These are phyloP conservation scores for Physaria fendleri DNA, from an alignment of 345 rosid species.

Conservation along the genomic window DNA sequence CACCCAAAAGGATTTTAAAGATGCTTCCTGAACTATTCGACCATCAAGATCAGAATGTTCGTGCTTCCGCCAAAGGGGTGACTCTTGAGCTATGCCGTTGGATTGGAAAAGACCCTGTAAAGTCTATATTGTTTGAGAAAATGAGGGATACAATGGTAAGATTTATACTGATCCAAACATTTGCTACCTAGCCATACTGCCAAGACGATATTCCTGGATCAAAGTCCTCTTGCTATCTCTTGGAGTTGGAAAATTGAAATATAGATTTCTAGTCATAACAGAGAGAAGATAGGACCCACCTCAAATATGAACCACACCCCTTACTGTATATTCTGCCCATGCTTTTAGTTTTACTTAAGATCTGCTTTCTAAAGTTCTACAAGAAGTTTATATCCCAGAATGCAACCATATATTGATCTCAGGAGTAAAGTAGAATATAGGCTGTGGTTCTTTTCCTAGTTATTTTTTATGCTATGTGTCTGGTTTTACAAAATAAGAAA, in stretches of 20 bases:
- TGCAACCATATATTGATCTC: neutral
- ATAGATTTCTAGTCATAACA: slow-evolving; percentile 11
- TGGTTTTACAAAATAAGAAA: neutral
- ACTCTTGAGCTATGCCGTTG: slow-evolving; percentile 98
- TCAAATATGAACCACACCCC: neutral
- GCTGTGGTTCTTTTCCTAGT: neutral
- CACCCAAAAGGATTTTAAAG: slow-evolving; percentile 90
- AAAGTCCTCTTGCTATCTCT: neutral
- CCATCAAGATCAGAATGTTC: slow-evolving; percentile 98
- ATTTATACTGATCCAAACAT: slow-evolving; percentile 1
- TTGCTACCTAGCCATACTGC: slow-evolving; percentile 8
- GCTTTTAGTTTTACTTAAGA: too few relatives aligned
- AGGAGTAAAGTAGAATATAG: neutral
- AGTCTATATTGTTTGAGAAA: slow-evolving; percentile 93
- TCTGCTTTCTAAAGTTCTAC: neutral
- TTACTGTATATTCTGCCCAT: slow-evolving; percentile 1
- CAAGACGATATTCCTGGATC: neutral
- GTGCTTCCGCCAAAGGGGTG: slow-evolving; percentile 93
- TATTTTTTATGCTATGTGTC: neutral
- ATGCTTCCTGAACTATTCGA: slow-evolving; percentile 99
- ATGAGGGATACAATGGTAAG: slow-evolving; percentile 99
- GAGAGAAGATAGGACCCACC: neutral
- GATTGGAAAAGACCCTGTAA: slow-evolving; percentile 99
- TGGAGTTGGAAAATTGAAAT: slow-evolving; percentile 7
- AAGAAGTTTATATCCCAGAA: neutral